Percentiles rank a stretch among this genome's conserved stretches.
Conservation (phyloP, 352 stramenopile species). For the Thraustotheca clavata region DNA sequence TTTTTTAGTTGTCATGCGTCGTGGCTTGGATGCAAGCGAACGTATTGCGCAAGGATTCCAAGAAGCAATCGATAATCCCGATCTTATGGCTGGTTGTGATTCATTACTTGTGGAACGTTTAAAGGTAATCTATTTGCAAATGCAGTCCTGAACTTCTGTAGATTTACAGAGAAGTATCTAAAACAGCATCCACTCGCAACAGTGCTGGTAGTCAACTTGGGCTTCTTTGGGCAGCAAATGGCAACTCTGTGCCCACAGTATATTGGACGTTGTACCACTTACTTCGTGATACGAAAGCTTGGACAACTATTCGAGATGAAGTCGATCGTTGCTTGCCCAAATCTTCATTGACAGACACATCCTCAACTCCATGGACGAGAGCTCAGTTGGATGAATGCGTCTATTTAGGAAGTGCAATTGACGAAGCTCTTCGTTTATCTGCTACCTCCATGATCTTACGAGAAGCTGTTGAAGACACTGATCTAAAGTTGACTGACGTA, state of each 20-base stretch:
- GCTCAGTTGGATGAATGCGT: constrained; percentile 17
- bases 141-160: background rate
- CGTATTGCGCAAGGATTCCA: background rate
- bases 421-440: constrained; percentile 12
- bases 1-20: background rate
- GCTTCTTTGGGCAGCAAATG: constrained; percentile 7
- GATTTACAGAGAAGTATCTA: background rate
- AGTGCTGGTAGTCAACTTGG: background rate
- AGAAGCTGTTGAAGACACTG: constrained; percentile 4
- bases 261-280: constrained; percentile 20
- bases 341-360: no score
- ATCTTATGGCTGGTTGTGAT: background rate
- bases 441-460: constrained; percentile 7
- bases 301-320: constrained; percentile 10
- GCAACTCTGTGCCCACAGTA: constrained; percentile 17
- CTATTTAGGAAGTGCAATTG: constrained; percentile 7
- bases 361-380: no score
- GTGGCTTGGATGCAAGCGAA: background rate
- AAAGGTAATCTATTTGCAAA: background rate
- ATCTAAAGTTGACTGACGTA: background rate
- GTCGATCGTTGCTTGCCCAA: background rate
- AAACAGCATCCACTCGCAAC: background rate
- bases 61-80: background rate
- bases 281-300: background rate
- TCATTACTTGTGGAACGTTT: background rate